A percentile compares a stretch with the other conserved stretches of the same genome.
Evolutionary conservation across 129 eudicot genomes (phyloP).

Genomic region (Rutidosis leptorrhynchoides): DNA sequence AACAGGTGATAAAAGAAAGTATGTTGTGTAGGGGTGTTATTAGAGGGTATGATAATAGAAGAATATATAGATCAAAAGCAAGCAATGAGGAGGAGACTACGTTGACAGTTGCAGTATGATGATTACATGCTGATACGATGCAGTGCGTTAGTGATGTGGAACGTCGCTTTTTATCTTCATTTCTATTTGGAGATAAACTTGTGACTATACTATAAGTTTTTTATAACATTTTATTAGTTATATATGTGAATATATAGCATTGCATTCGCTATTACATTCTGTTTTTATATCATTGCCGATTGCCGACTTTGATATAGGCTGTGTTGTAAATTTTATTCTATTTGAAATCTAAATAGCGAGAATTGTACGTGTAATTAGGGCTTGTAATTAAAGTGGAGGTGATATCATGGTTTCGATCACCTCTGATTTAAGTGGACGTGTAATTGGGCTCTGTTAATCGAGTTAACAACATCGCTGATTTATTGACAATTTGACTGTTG

Average conservation of each 20-base stretch:
- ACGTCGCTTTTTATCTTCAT: not conserved
- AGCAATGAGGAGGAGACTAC: too few relatives aligned
- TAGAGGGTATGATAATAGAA: not conserved
- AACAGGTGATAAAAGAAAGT: not conserved
- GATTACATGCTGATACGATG: slow-evolving; percentile 34
- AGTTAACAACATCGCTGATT: too few relatives aligned
- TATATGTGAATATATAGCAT: not conserved
- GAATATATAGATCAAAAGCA: too few relatives aligned
- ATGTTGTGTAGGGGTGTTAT: not conserved
- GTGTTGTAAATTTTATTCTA: not conserved
- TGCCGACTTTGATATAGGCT: not conserved
- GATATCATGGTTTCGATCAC: too few relatives aligned
- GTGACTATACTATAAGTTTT: not conserved
- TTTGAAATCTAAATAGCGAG: too few relatives aligned
- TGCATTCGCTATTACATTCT: not conserved
- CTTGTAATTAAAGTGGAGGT: too few relatives aligned
- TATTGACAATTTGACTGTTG: too few relatives aligned
- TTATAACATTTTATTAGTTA: not conserved
- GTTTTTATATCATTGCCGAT: not conserved
- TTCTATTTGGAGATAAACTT: slow-evolving; percentile 24
- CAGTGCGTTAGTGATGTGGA: slow-evolving; percentile 41
- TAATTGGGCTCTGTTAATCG: too few relatives aligned
- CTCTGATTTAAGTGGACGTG: too few relatives aligned
- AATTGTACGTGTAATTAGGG: too few relatives aligned
- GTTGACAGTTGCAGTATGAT: slow-evolving; percentile 22